phyloP scores from a whole-genome alignment of 225 moss, liverwort and hornwort genomes.

The Climacium dendroides region DNA sequence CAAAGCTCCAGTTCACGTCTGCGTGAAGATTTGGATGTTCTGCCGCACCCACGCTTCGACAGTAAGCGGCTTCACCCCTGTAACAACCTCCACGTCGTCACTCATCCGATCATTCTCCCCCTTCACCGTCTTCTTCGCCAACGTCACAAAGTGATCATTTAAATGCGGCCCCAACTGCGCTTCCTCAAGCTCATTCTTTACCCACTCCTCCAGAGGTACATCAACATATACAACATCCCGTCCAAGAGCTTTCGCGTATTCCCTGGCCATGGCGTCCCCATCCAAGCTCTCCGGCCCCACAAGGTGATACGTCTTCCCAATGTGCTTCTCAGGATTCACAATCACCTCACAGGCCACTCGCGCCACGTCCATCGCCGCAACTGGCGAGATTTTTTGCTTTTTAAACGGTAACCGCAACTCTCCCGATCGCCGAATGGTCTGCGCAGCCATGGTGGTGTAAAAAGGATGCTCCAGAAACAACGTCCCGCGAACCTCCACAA shows the following conservation, averaged over 20 bases:
- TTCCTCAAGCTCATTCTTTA: background rate
- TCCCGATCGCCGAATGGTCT: background rate
- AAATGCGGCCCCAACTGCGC: background rate
- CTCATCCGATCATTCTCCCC: background rate
- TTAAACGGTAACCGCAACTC: constrained; percentile 1
- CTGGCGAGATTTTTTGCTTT: background rate
- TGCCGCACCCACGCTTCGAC: constrained; percentile 12
- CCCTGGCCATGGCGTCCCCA: background rate
- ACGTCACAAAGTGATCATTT: background rate
- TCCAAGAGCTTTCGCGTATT: constrained; percentile 7
- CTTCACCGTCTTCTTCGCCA: background rate
- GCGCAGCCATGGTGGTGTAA: background rate
- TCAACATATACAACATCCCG: constrained; percentile 3
- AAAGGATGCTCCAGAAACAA: constrained; percentile 9
- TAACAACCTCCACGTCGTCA: background rate
- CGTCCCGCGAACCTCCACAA: constrained; percentile 2
- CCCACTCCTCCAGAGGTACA: constrained; percentile 6
- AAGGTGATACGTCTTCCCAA: background rate
- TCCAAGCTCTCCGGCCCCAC: constrained; percentile 9
- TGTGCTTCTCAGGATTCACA: background rate
- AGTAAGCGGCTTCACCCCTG: background rate
- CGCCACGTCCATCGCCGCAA: constrained; percentile 1
- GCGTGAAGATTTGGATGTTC: background rate
- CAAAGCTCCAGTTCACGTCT: background rate
- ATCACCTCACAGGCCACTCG: constrained; percentile 2